Evolutionary conservation across 2,329 filamentous ascomycete genomes (phyloP).

Genomic region (Colletotrichum ledebouriae): DNA sequence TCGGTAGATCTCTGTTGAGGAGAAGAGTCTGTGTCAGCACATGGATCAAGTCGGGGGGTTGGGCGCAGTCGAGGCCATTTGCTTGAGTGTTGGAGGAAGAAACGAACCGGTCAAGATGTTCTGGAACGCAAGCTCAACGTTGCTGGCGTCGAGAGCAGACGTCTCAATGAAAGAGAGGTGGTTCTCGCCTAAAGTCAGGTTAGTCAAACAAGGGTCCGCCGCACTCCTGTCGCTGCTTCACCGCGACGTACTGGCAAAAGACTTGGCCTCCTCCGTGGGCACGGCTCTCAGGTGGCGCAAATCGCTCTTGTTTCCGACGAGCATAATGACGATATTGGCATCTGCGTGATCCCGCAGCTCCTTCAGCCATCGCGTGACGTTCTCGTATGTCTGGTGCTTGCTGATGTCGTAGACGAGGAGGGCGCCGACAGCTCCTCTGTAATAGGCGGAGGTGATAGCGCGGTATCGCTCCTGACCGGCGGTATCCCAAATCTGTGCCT

Average conservation of each 20-base stretch:
- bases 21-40: slow-evolving; percentile 11
- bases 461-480: slow-evolving; percentile 99
- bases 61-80: slow-evolving; percentile 27
- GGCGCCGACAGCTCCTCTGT: slow-evolving; percentile 95
- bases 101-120: slow-evolving; percentile 95
- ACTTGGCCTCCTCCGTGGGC: slow-evolving; percentile 96
- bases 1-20: slow-evolving; percentile 89
- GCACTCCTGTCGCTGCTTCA: slow-evolving; percentile 35
- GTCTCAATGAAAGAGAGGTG: slow-evolving; percentile 99
- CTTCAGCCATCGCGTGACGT: slow-evolving; percentile 98
- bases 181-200: slow-evolving; percentile 80
- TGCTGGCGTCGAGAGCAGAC: slow-evolving; percentile 97
- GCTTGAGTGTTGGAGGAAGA: slow-evolving; percentile 1
- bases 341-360: slow-evolving; percentile 98
- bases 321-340: slow-evolving; percentile 99
- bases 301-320: slow-evolving; percentile 99
- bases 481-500: slow-evolving; percentile 99
- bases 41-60: neutral
- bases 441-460: slow-evolving; percentile 99
- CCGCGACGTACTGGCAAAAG: slow-evolving; percentile 84
- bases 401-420: slow-evolving; percentile 99
- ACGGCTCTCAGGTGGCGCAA: slow-evolving; percentile 97
- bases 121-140: slow-evolving; percentile 99
- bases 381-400: slow-evolving; percentile 99
- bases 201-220: slow-evolving; percentile 19